Evolutionary conservation across 1,284 basidiomycete genomes (phyloP).

Genomic region (Pseudozyma thailandica): DNA sequence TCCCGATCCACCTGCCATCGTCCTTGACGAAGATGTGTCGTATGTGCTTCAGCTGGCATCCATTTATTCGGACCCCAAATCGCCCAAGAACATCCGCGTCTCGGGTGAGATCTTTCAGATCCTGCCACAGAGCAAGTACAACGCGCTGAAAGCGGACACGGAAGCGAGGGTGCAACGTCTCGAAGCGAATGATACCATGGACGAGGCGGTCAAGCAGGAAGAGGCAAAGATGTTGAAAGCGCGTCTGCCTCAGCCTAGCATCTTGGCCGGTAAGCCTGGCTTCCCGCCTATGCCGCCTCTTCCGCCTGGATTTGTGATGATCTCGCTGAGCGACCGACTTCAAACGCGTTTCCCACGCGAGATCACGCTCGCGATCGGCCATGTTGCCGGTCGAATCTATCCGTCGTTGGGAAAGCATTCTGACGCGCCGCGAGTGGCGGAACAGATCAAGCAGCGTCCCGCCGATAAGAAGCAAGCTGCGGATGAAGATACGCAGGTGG

Average conservation of each 20-base stretch:
- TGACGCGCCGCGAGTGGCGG: conserved; percentile 42
- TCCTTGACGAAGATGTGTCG: conserved; percentile 36
- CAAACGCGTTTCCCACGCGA: conserved; percentile 32
- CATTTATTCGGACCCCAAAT: conserved; percentile 38
- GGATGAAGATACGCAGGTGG: conserved; percentile 44
- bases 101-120: conserved; percentile 45
- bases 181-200: conserved; percentile 16
- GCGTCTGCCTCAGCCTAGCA: conserved; percentile 34
- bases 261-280: conserved; percentile 28
- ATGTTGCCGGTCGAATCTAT: conserved; percentile 42
- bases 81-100: conserved; percentile 23
- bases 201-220: conserved; percentile 21
- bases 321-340: conserved; percentile 36
- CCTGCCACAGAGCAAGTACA: conserved; percentile 29
- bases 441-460: conserved; percentile 27
- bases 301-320: conserved; percentile 39
- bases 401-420: conserved; percentile 43
- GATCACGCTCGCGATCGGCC: conserved; percentile 24
- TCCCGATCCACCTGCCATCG: conserved; percentile 22
- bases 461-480: conserved; percentile 22
- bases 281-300: conserved; percentile 45
- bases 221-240: conserved; percentile 22
- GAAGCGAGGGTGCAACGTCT: conserved; percentile 13
- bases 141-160: conserved; percentile 18
- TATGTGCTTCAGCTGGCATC: conserved; percentile 39